Conservation (phyloP, 768 basidiomycete genomes). For the Erythrobasidium yunnanense region DNA sequence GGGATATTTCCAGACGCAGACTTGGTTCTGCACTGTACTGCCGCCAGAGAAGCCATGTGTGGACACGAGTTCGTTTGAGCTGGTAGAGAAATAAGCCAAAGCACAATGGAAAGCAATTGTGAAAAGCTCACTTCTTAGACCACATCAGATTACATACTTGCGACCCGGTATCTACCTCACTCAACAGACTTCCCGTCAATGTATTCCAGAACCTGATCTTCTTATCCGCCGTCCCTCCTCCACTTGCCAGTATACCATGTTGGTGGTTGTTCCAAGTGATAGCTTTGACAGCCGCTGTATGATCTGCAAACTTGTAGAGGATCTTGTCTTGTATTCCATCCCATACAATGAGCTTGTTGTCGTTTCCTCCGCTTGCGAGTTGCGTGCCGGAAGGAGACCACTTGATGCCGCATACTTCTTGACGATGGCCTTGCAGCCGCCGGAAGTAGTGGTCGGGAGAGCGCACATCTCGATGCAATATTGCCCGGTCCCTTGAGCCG, state of each 20-base stretch:
- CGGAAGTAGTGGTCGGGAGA: conserved; percentile 59
- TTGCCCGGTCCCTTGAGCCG: conserved; percentile 78
- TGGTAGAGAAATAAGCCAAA: conserved; percentile 43
- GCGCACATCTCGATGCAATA: conserved; percentile 86
- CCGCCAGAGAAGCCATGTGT: conserved; percentile 86
- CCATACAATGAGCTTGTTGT: conserved; percentile 98
- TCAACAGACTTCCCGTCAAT: conserved; percentile 65
- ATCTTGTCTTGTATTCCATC: conserved; percentile 58
- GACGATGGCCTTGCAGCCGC: conserved; percentile 50
- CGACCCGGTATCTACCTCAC: conserved; percentile 81
- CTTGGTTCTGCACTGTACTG: conserved; percentile 83
- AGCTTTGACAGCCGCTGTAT: conserved; percentile 93
- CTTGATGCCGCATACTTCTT: conserved; percentile 90
- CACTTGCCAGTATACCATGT: conserved; percentile 76
- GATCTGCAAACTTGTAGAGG: conserved; percentile 89
- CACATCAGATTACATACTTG: conserved; percentile 93
- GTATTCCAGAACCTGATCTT: conserved; percentile 98
- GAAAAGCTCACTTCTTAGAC: conserved; percentile 47
- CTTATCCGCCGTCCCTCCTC: conserved; percentile 97
- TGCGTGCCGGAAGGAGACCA: conserved; percentile 60
- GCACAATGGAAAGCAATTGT: not conserved
- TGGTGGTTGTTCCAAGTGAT: conserved; percentile 97
- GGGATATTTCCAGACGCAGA: conserved; percentile 65
- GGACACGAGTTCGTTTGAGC: conserved; percentile 92
- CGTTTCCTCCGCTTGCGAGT: conserved; percentile 90